phyloP scores from a whole-genome alignment of 176 grass and related monocot genomes.

The Dendrocalamus sinicus region DNA sequence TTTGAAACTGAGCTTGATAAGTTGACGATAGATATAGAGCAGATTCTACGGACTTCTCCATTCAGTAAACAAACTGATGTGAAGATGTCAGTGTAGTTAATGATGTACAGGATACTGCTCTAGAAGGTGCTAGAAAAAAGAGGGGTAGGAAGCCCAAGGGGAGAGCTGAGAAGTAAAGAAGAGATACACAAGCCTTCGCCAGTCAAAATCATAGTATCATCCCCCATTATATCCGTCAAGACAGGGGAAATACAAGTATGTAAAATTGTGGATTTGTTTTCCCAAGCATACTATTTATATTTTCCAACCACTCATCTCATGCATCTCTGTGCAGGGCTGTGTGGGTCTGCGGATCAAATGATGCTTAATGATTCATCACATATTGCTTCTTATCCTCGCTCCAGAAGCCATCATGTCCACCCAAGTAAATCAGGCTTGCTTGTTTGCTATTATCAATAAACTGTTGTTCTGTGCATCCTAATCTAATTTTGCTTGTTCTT shows the following conservation, averaged over 20 bases:
- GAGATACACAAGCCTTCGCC: conserved; percentile 25
- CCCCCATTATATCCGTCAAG: conserved; percentile 9
- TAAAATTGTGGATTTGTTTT: conserved; percentile 7
- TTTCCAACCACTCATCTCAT: background rate
- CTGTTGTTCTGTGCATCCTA: conserved; percentile 16
- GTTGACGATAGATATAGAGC: conserved; percentile 50
- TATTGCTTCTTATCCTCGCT: conserved; percentile 39
- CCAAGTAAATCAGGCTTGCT: conserved; percentile 36
- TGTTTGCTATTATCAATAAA: conserved; percentile 13
- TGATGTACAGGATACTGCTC: conserved; percentile 11
- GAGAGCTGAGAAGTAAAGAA: conserved; percentile 40
- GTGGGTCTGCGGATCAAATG: conserved; percentile 37
- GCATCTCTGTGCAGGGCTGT: conserved; percentile 23
- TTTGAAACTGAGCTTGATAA: conserved; percentile 52
- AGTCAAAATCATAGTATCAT: conserved; percentile 10
- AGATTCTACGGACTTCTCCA: conserved; percentile 43
- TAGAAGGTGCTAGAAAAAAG: conserved; percentile 44
- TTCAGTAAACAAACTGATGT: conserved; percentile 46
- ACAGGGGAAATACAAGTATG: conserved; percentile 51
- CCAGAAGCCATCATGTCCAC: conserved; percentile 46
- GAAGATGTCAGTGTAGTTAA: conserved; percentile 36
- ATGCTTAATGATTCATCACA: conserved; percentile 37
- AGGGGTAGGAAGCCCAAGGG: conserved; percentile 39
- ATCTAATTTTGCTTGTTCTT: conserved; percentile 16
- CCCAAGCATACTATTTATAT: background rate